These are phyloP conservation scores for Fusarium coffeatum DNA, from an alignment of 2,329 filamentous ascomycete species.

Conservation along the genomic window DNA sequence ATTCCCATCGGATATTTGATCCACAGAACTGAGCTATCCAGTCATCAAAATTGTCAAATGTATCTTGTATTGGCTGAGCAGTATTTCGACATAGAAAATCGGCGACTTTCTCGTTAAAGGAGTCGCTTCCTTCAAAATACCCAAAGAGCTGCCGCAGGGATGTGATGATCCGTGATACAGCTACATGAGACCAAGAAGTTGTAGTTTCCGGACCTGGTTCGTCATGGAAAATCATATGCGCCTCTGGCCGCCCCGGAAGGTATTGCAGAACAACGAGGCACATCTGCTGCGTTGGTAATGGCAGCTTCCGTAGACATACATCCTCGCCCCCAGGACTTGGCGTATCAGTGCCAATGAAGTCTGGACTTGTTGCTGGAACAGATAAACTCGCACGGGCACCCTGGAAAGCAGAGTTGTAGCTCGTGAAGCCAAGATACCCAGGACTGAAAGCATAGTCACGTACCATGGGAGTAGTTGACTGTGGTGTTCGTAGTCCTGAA, in stretches of 20 bases:
- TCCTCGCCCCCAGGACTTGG: background rate
- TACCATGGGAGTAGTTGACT: constrained; percentile 9
- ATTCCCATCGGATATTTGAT: constrained; percentile 57
- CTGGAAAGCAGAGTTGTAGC: constrained; percentile 55
- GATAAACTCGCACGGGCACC: constrained; percentile 56
- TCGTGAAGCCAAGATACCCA: constrained; percentile 60
- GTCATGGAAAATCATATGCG: constrained; percentile 28
- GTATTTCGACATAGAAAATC: constrained; percentile 54
- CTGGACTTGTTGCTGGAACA: constrained; percentile 40
- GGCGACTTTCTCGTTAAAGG: constrained; percentile 53
- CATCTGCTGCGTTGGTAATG: constrained; percentile 37
- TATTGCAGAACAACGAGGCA: constrained; percentile 25
- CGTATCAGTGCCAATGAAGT: background rate
- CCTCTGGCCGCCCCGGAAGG: constrained; percentile 27
- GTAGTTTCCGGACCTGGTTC: constrained; percentile 12
- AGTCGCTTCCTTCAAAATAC: constrained; percentile 42
- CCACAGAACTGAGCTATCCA: constrained; percentile 57
- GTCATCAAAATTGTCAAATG: constrained; percentile 47
- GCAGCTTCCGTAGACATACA: constrained; percentile 31
- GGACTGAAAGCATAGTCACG: constrained; percentile 34
- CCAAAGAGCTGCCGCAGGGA: constrained; percentile 52
- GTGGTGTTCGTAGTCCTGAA: constrained; percentile 2
- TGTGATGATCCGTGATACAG: constrained; percentile 48
- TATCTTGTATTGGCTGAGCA: constrained; percentile 51
- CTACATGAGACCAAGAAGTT: constrained; percentile 50